These are phyloP conservation scores for Acacia concinna DNA, from an alignment of 331 rosid genomes.

Conservation along the genomic window DNA sequence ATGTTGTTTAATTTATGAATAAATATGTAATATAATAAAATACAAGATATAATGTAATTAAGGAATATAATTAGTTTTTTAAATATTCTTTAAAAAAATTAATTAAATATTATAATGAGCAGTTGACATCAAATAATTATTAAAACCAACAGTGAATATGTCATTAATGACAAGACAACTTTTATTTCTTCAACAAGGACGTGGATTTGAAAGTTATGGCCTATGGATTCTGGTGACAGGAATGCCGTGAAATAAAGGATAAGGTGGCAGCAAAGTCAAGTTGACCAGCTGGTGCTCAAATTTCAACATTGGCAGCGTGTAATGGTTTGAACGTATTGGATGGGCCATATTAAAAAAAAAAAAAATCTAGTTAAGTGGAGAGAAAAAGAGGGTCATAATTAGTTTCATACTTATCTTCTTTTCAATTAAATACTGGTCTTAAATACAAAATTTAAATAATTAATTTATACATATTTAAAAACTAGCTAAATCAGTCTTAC, in stretches of 20 bases:
- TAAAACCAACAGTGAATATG: not conserved
- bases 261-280: not conserved
- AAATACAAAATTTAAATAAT: no score
- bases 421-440: no score
- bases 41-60: no score
- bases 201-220: not conserved
- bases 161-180: not conserved
- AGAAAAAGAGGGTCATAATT: not conserved
- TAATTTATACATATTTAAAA: no score
- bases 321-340: not conserved
- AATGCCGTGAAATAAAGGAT: not conserved
- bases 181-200: not conserved
- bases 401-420: not conserved
- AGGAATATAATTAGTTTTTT: no score
- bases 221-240: not conserved
- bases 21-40: no score
- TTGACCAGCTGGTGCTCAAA: not conserved
- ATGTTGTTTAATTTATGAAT: no score
- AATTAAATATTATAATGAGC: no score
- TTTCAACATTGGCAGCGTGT: not conserved
- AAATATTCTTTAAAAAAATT: no score
- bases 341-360: not conserved
- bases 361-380: not conserved
- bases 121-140: not conserved
- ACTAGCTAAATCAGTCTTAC: no score